Conservation (phyloP, 164 flowering plant genomes). For the Pachysandra terminalis region DNA sequence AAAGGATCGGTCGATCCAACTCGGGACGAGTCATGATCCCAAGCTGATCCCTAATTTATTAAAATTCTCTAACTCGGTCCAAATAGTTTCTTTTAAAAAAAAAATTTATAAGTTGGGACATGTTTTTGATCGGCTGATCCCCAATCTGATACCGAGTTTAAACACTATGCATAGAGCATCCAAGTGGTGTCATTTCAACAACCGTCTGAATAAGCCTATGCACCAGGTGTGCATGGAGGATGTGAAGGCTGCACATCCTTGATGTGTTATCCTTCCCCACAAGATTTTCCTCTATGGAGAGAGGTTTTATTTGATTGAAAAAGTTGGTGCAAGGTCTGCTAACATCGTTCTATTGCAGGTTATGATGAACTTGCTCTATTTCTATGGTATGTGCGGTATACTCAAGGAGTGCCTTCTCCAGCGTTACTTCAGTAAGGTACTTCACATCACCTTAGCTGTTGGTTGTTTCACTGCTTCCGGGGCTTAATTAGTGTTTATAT, state of each 20-base stretch:
- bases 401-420: constrained; percentile 60
- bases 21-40: no score
- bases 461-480: not conserved
- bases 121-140: no score
- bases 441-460: not conserved
- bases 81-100: no score
- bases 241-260: constrained; percentile 2
- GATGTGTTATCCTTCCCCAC: not conserved
- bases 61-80: no score
- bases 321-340: not conserved
- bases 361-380: constrained; percentile 58
- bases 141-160: no score
- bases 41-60: no score
- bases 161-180: not conserved
- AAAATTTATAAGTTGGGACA: no score
- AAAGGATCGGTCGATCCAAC: no score
- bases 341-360: constrained; percentile 31
- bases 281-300: not conserved
- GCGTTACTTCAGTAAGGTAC: constrained; percentile 77
- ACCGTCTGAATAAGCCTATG: not conserved
- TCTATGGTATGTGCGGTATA: constrained; percentile 65
- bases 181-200: not conserved
- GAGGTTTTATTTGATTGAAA: not conserved
- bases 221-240: not conserved
- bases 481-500: not conserved